Evolutionary conservation across 352 stramenopile genomes (phyloP).

Genomic region (Phytophthora citrophthora): DNA sequence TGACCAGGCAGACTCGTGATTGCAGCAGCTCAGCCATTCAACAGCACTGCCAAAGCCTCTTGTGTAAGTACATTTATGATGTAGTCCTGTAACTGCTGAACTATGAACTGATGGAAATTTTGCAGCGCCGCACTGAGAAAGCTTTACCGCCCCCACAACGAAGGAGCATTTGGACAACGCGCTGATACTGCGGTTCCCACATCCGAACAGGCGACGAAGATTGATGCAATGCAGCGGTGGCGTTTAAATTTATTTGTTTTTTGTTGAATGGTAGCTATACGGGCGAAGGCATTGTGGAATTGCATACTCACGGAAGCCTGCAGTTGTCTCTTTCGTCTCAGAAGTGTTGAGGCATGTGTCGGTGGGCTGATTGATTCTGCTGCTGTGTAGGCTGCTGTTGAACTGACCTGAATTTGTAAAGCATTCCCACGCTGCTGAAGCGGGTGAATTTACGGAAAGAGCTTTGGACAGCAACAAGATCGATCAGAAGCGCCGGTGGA

Average conservation of each 20-base stretch:
- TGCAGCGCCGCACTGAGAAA: conserved; percentile 68
- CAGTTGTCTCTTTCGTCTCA: conserved; percentile 93
- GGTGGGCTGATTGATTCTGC: conserved; percentile 29
- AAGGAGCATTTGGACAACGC: conserved; percentile 89
- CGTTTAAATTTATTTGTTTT: background rate
- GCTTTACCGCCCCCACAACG: conserved; percentile 77
- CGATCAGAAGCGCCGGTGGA: conserved; percentile 95
- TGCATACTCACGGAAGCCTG: conserved; percentile 97
- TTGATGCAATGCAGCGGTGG: background rate
- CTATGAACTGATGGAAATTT: conserved; percentile 1
- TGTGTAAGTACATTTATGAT: conserved; percentile 36
- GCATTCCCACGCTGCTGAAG: conserved; percentile 89
- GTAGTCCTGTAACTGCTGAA: background rate
- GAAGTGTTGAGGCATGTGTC: conserved; percentile 82
- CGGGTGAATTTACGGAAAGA: conserved; percentile 97
- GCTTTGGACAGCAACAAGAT: conserved; percentile 97
- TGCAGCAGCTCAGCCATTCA: conserved; percentile 62
- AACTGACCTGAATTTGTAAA: conserved; percentile 1
- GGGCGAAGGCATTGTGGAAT: conserved; percentile 97
- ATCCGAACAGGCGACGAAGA: conserved; percentile 66
- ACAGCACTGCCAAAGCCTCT: conserved; percentile 49
- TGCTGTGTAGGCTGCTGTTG: background rate
- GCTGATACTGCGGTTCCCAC: conserved; percentile 86
- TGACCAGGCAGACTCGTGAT: conserved; percentile 63
- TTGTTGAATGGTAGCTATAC: conserved; percentile 31